Base-by-base conservation (phyloP, 768 basidiomycete genomes). In the Pilatotrama ljubarskyi region DNA sequence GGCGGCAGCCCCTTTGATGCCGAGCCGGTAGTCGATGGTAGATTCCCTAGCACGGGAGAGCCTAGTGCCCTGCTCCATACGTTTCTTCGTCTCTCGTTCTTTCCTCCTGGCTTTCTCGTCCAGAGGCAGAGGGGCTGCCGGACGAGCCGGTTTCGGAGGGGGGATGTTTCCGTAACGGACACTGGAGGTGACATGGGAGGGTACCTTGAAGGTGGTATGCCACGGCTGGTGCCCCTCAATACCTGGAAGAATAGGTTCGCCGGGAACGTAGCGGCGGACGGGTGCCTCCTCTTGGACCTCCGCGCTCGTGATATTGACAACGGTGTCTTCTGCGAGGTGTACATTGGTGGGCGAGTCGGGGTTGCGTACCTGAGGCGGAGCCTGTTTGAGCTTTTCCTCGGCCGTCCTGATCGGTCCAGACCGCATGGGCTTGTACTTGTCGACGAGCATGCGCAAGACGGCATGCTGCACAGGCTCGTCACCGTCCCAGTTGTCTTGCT, bases 351-450 rank as follows among this genome's bases (percentile, higher is more conserved):
- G 32, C 11, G 50, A 51, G 32, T 53, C 66, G 55, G 66, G 49
- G 24, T 55, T n/a, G 54, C 64, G 69, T 43, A 84, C 67, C 36
- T 68, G 74, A 5, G 82, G 82, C 0, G 79, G 80, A 0, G 75
- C 70, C 43, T 77, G 73, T 70, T 80, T 85, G 51, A 90, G 64
- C 70, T 85, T 90, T 69, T 89, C 77, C 51, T 91, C 88, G 6
- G 88, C 87, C 1, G 81, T 78, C 61, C 77, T 72, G 42, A 89
- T 80, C 11, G 74, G 70, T 9, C 84, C 85, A 9, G 77, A 80
- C n/a, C 90, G 80, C 35, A 93, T 73, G 1, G 92, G 91, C 72
- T 90, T 93, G 76, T 93, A 87, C 69, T 91, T 89, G 76, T 94
- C 92, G 35, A 93, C 80, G 5, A 94, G 80, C 90, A 95, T 94